Evolutionary conservation across 2,329 filamentous ascomycete genomes (phyloP), one percentile per base, ranked within the genome.

Genomic region (Periconia sp.): DNA sequence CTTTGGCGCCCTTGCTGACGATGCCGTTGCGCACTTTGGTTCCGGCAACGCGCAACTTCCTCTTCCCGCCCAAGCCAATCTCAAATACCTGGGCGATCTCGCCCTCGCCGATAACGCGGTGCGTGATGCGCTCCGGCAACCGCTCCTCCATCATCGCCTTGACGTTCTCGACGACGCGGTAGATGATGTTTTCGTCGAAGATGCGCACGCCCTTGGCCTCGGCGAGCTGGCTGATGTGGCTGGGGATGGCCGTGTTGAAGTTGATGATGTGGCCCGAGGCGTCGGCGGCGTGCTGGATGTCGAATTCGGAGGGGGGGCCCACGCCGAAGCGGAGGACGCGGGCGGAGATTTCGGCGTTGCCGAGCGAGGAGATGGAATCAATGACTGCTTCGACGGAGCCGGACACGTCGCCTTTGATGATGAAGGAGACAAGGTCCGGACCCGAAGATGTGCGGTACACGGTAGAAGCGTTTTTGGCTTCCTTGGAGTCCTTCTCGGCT

Each of bases 351-450:
- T 97, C 91, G 63, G 91, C 86, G 76, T 89, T 96, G 58, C 92
- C 92, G 58, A 97, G 81, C 54, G 88, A 85, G 56, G 86, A 79
- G 54, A 99, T 82, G 9, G 88, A 87, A 46, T 90, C 88, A 55
- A 87, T 81, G 2, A 97, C 89, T 2, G 94, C 94, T 77, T 99
- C 94, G 0, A 92, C 92, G 0, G 93, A 97, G 37, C 94, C 94
- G 56, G 89, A 90, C 17, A 97, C 94, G 65, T 99, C 94, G 50
- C 88, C 92, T 74, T 95, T 96, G 76, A 99, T 81, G 54, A 94
- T 85, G 74, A 97, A 94, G 64, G 89, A 89, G 45, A 96, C 82
- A 15, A 82, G n/a, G 76, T 55, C 81, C 77, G 14, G 81, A 79
- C 0, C 81, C 81, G 30, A 74, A 69, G 1, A 72, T 59, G 64